phyloP scores from a whole-genome alignment of 2,329 filamentous ascomycete genomes.

The Trichophyton benhamiae region DNA sequence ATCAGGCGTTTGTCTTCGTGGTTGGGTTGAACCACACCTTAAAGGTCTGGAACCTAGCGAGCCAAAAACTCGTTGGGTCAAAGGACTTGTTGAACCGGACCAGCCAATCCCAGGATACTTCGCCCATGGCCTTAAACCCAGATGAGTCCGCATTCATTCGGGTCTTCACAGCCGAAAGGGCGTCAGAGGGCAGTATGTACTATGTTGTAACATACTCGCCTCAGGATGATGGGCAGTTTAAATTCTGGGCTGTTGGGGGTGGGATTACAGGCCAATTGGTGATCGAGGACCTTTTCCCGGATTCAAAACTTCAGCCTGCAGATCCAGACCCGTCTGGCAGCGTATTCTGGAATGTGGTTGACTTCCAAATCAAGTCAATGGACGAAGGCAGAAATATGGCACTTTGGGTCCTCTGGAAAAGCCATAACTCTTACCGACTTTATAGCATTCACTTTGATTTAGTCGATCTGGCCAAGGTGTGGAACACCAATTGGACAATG shows the following conservation, averaged over 20 bases:
- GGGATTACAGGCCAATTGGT: constrained; percentile 45
- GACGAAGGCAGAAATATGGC: constrained; percentile 45
- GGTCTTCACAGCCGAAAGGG: constrained; percentile 48
- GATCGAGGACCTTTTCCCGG: constrained; percentile 60
- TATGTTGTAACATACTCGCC: constrained; percentile 76
- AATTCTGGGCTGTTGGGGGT: constrained; percentile 71
- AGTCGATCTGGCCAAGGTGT: constrained; percentile 49
- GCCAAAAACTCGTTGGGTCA: constrained; percentile 62
- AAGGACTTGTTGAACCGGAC: constrained; percentile 64
- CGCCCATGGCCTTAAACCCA: constrained; percentile 68
- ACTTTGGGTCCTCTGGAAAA: constrained; percentile 73
- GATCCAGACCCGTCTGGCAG: constrained; percentile 50
- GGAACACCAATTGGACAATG: constrained; percentile 58
- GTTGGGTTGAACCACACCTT: constrained; percentile 81
- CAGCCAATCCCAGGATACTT: constrained; percentile 53
- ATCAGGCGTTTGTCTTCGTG: constrained; percentile 51
- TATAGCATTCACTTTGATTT: constrained; percentile 62
- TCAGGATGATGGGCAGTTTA: constrained; percentile 78
- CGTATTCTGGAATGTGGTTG: constrained; percentile 67
- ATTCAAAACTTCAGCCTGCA: constrained; percentile 52
- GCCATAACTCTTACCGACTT: constrained; percentile 64
- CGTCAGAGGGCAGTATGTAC: constrained; percentile 39
- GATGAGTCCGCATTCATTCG: constrained; percentile 65
- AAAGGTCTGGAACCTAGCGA: constrained; percentile 78
- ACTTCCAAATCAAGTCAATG: constrained; percentile 53